These are phyloP conservation scores for Neostapfia colusana DNA, from an alignment of 176 grass and related monocot species.

Conservation along the genomic window DNA sequence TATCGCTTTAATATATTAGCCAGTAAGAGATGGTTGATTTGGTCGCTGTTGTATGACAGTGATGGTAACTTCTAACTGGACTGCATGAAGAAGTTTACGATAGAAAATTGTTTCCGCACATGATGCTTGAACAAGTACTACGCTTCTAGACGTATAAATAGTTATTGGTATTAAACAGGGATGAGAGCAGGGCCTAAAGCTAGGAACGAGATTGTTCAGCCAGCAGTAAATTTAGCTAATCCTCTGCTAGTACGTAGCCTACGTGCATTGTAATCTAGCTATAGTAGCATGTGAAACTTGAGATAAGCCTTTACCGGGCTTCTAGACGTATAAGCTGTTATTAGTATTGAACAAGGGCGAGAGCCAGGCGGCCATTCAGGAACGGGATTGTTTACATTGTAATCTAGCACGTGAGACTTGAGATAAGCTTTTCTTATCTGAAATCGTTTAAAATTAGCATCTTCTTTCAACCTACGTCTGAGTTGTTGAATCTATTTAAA, in stretches of 20 bases:
- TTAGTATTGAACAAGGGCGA: no score
- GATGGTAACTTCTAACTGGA: neutral
- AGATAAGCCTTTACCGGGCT: no score
- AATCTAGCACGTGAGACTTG: neutral
- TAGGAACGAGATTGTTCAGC: neutral
- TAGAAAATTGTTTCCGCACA: constrained; percentile 11
- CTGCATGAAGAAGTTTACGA: neutral
- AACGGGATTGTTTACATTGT: no score
- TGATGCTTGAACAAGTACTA: neutral
- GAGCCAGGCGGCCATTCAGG: no score
- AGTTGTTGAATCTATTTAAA: no score
- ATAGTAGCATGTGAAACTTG: no score
- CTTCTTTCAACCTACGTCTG: no score
- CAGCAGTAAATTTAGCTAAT: neutral
- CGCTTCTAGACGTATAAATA: neutral
- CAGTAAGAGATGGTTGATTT: neutral
- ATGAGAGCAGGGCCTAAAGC: neutral
- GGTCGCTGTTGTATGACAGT: neutral
- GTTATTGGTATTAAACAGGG: neutral
- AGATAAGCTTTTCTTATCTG: neutral
- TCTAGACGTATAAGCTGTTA: neutral
- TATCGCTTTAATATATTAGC: neutral
- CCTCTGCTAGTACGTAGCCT: no score
- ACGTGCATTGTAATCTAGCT: no score
- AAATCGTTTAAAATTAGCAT: no score